Conservation (phyloP, 2,329 filamentous ascomycete genomes). For the Beauveria asiatica region DNA sequence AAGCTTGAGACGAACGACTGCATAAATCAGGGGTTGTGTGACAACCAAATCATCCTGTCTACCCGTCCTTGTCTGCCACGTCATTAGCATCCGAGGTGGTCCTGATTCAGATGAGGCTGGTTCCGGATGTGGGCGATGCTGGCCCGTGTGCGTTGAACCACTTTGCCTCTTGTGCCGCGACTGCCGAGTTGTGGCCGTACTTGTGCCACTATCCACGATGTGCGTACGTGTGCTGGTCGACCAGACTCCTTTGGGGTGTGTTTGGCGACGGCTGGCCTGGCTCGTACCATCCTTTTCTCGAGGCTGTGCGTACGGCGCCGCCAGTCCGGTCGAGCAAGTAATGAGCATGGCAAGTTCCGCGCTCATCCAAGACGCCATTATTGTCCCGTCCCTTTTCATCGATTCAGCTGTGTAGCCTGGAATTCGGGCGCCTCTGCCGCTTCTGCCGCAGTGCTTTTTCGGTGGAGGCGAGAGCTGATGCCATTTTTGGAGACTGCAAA, state of each 20-base stretch:
- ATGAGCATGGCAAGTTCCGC: background rate
- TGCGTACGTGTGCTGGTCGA: background rate
- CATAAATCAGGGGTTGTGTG: background rate
- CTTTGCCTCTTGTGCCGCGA: background rate
- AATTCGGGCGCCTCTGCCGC: slow-evolving; percentile 6
- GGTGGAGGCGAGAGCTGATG: background rate
- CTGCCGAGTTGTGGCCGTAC: slow-evolving; percentile 5
- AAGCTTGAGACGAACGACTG: background rate
- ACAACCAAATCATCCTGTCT: background rate
- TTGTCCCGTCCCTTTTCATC: background rate
- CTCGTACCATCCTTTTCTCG: background rate
- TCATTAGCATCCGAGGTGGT: background rate
- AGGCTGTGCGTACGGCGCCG: background rate
- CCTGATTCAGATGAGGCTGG: background rate
- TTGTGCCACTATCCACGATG: background rate
- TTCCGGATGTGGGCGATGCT: background rate
- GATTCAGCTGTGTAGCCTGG: background rate
- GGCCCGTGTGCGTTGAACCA: background rate
- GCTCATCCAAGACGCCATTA: background rate
- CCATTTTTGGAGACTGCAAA: background rate
- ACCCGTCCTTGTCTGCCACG: background rate
- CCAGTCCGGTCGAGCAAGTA: background rate
- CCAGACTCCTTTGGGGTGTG: background rate
- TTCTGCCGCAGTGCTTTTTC: slow-evolving; percentile 1
- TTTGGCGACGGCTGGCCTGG: background rate